These are phyloP conservation scores for Aspergillus chevalieri DNA, from an alignment of 2,329 filamentous ascomycete genomes.

Conservation along the genomic window DNA sequence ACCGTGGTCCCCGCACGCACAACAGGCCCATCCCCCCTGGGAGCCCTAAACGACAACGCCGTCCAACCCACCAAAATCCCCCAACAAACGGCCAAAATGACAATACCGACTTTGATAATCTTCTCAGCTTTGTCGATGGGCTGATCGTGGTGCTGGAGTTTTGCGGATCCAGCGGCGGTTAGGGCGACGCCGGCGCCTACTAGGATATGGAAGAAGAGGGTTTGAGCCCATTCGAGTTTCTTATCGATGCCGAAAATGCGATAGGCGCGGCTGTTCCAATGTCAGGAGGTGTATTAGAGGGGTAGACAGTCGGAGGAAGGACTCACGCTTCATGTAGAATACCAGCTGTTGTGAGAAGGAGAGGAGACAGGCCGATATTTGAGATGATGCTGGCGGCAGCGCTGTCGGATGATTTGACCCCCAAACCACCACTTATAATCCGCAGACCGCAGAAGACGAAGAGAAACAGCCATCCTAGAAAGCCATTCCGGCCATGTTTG, in stretches of 20 bases:
- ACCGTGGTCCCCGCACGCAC: not conserved
- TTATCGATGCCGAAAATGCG: slow-evolving; percentile 7
- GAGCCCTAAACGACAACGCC: slow-evolving; percentile 4
- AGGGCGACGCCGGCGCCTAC: slow-evolving; percentile 11
- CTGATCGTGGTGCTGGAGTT: slow-evolving; percentile 7
- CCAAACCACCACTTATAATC: slow-evolving; percentile 26
- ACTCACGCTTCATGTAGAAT: slow-evolving; percentile 29
- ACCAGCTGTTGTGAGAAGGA: slow-evolving; percentile 23
- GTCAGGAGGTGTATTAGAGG: too few species aligned
- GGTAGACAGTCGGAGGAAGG: too few species aligned
- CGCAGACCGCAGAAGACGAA: slow-evolving; percentile 33
- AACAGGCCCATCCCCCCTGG: not conserved
- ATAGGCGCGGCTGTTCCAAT: slow-evolving; percentile 16
- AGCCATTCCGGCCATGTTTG: slow-evolving; percentile 28
- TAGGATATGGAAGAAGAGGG: slow-evolving; percentile 10
- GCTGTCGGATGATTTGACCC: slow-evolving; percentile 6
- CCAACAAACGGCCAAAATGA: slow-evolving; percentile 8
- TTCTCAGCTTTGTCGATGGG: slow-evolving; percentile 6
- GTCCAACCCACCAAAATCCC: slow-evolving; percentile 7
- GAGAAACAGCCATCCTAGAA: slow-evolving; percentile 38
- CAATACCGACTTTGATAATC: slow-evolving; percentile 10
- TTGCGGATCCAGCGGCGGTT: slow-evolving; percentile 8
- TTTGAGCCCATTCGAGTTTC: slow-evolving; percentile 1
- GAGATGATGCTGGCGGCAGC: slow-evolving; percentile 28
- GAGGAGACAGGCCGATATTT: slow-evolving; percentile 35